Evolutionary conservation across 2,329 filamentous ascomycete genomes (phyloP), one percentile per base, ranked within the genome.

Genomic region (Tolypocladium nubicola): DNA sequence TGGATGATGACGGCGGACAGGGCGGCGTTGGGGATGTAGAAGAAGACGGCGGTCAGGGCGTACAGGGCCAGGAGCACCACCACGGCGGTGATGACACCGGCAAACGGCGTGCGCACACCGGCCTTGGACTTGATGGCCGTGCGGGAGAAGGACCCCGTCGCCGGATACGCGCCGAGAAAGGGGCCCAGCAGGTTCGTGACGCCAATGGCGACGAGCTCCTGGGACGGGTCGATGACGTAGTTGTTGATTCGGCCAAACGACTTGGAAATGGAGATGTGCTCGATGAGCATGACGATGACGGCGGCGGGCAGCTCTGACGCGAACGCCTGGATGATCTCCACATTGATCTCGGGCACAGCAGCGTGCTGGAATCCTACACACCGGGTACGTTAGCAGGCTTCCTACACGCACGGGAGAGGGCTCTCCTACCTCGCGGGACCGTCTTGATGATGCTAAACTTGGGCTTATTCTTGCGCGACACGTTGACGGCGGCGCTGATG

Each of bases 101-200:
- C 90, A 57, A 95, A 84, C 1, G 90, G 91, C 5, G 90, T 96
- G 47, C 90, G 85, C 1, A 95, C 90, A 68, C 90, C 90, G 56
- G 90, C 89, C 74, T 96, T 96, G n/a, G 90, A 89, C 73, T 95
- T 95, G 76, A 96, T 95, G 54, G 90, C 91, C 26, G 90, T 96
- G 60, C 90, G 84, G 9, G 89, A 93, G 77, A 96, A 96, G 2
- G 90, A 95, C 7, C 90, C 91, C 13, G 90, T 96, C 0, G 89
- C 88, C 4, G 90, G 89, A 64, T 95, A 96, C 2, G 79, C 90
- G 55, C 90, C 88, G 1, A 93, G 76, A 76, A 94, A 93, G 11
- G 89, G 86, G 21, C 85, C 87, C 11, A 92, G 78, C 39, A 91
- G 73, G 67, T 92, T 92, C 41, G 81, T 83, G 3, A 90, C 81